Evolutionary conservation across 495 filamentous ascomycete species (phyloP), one percentile per base, ranked within the genome.

Genomic region (Aspergillus coremiiformis): DNA sequence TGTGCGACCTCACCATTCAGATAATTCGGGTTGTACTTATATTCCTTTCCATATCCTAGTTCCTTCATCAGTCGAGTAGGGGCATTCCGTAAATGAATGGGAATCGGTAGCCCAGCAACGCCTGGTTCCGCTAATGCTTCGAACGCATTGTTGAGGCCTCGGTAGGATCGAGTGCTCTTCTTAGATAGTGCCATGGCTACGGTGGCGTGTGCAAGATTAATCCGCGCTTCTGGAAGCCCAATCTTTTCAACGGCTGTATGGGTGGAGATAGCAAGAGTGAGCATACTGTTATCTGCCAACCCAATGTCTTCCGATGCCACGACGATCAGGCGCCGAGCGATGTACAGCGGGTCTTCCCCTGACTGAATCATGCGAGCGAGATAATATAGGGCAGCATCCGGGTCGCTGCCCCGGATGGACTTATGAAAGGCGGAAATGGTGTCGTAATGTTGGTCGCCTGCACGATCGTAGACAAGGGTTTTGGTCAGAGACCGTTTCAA

Each of bases 401-500:
- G 70, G 61, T 93, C 81, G 47, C 83, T 86, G 19, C 93, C 93
- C 15, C 93, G 87, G 23, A 97, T 80, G 12, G 89, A 89, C 57
- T 98, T 98, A 74, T 98, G 93, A 64, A 98, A 93, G 41, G 93
- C 93, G 2, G 88, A 94, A 58, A 98, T 97, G 44, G 86, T 89
- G 62, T 97, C 91, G 55, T 80, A 98, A 67, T 97, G 93, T 63
- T 94, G 87, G 68, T 98, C 93, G 21, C 93, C 93, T 0, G 87
- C 86, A 39, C 93, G 83, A 69, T 98, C 93, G 72, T 97, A 96
- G 37, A 96, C 87, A 11, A 96, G 72, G 0, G 93, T 97, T 58
- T 88, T 87, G 5, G 92, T 96, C 10, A 98, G 74, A 12, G 86
- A 76, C 15, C 75, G 69, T 59, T 95, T 95, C 57, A 98, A 79